Percentiles rank a stretch among this genome's conserved stretches.
Conservation (phyloP, 139 green algal species). For the Chlamydomonas asymmetrica region DNA sequence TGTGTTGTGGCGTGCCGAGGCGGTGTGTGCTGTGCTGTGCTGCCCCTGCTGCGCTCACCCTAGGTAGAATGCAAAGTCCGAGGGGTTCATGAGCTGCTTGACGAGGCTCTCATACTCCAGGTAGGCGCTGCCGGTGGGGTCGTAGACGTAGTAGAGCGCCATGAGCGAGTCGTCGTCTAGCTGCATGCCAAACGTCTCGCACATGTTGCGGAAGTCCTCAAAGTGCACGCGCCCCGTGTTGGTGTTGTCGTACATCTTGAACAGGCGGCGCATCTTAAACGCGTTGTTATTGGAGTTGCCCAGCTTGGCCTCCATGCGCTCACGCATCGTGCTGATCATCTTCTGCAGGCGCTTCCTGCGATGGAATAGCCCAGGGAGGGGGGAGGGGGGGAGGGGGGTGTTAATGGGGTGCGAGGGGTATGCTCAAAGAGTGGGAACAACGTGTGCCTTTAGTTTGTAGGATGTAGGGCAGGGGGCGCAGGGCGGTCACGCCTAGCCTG, state of each 20-base stretch:
- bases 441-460: no score
- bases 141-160: slow-evolving; percentile 69
- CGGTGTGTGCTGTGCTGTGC: no score
- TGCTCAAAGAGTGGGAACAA: no score
- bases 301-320: slow-evolving; percentile 76
- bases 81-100: slow-evolving; percentile 55
- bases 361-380: no score
- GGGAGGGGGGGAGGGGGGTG: not conserved
- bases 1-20: no score
- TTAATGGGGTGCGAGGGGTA: not conserved
- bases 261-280: slow-evolving; percentile 78
- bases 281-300: slow-evolving; percentile 80
- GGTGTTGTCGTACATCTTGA: slow-evolving; percentile 75
- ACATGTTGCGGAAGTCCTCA: slow-evolving; percentile 80
- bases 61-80: slow-evolving; percentile 71
- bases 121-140: slow-evolving; percentile 58
- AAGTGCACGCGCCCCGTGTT: slow-evolving; percentile 70
- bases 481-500: no score
- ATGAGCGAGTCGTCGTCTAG: slow-evolving; percentile 83
- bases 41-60: no score
- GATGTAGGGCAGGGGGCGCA: no score
- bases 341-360: slow-evolving; percentile 71
- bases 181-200: slow-evolving; percentile 86
- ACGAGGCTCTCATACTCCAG: slow-evolving; percentile 66
- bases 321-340: slow-evolving; percentile 77